phyloP scores from a whole-genome alignment of 1,284 basidiomycete genomes.

The Xerocomus cyaneibrunnescens region DNA sequence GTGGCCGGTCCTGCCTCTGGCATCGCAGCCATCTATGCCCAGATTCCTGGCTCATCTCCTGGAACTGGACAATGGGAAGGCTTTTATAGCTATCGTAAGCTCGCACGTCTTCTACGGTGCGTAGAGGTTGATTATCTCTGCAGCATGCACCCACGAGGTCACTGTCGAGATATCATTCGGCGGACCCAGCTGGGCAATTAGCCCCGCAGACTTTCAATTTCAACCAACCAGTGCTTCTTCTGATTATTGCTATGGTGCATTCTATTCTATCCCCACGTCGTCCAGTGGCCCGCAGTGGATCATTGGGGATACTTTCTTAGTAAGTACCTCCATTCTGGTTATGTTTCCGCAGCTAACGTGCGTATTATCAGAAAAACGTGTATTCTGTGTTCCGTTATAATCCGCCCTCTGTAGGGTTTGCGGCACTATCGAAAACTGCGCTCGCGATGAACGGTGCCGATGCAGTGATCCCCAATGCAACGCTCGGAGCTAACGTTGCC shows the following conservation, averaged over 20 bases:
- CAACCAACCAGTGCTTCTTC: slow-evolving; percentile 5
- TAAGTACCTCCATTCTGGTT: not conserved
- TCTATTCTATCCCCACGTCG: slow-evolving; percentile 22
- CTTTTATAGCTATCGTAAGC: slow-evolving; percentile 48
- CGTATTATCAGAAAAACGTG: slow-evolving; percentile 30
- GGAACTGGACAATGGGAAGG: slow-evolving; percentile 41
- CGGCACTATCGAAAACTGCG: slow-evolving; percentile 28
- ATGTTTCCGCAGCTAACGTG: slow-evolving; percentile 4
- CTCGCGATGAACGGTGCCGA: slow-evolving; percentile 27
- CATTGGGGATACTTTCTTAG: slow-evolving; percentile 31
- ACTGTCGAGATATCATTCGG: slow-evolving; percentile 53
- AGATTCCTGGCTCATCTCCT: slow-evolving; percentile 40
- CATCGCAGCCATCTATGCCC: slow-evolving; percentile 45
- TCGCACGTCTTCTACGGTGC: not conserved
- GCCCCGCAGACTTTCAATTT: slow-evolving; percentile 28
- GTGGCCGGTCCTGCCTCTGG: slow-evolving; percentile 45
- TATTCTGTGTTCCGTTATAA: slow-evolving; percentile 33
- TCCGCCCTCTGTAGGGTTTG: slow-evolving; percentile 34
- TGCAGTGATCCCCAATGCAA: slow-evolving; percentile 24
- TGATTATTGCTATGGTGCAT: slow-evolving; percentile 28
- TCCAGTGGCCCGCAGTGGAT: slow-evolving; percentile 25
- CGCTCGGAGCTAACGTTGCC: slow-evolving; percentile 21
- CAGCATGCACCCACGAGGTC: slow-evolving; percentile 43
- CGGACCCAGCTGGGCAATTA: slow-evolving; percentile 37
- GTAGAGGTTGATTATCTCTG: slow-evolving; percentile 11